Percentiles rank a stretch among this genome's conserved stretches.
Evolutionary conservation across 306 rosid genomes (phyloP).

Genomic region (Carpinus viminea): DNA sequence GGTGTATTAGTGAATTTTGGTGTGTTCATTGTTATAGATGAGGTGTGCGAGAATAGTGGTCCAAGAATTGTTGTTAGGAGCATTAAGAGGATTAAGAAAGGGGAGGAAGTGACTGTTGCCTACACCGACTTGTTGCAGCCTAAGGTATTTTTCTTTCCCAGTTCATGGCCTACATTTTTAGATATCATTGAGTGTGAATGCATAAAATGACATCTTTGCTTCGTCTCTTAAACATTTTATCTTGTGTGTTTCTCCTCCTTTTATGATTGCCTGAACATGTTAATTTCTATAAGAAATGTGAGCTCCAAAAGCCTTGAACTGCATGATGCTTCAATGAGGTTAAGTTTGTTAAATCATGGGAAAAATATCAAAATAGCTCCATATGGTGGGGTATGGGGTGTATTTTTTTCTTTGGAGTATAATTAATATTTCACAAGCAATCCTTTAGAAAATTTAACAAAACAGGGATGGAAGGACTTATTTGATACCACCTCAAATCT

Average conservation of each 20-base stretch:
- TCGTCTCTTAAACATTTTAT: background rate
- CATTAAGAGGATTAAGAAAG: slow-evolving; percentile 65
- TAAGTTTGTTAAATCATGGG: background rate
- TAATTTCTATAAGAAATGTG: too few relatives aligned
- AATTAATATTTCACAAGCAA: too few relatives aligned
- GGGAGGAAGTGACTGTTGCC: slow-evolving; percentile 70
- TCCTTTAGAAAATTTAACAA: too few relatives aligned
- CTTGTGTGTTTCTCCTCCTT: background rate
- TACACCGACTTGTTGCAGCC: slow-evolving; percentile 79
- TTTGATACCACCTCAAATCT: too few relatives aligned
- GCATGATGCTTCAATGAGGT: background rate
- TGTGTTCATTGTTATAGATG: slow-evolving; percentile 17
- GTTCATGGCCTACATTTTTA: background rate
- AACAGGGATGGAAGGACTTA: too few relatives aligned
- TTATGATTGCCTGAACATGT: background rate
- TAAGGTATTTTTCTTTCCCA: slow-evolving; percentile 43
- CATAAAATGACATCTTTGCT: background rate
- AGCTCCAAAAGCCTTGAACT: background rate
- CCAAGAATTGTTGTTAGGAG: slow-evolving; percentile 74
- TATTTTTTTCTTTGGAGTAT: too few relatives aligned
- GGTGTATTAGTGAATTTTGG: background rate
- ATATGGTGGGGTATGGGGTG: too few relatives aligned
- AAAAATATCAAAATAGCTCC: too few relatives aligned
- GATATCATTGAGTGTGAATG: background rate
- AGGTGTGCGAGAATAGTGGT: slow-evolving; percentile 36